Evolutionary conservation across 345 rosid genomes (phyloP), one percentile per base, ranked within the genome.

Genomic region (Mallotus nudiflorus): DNA sequence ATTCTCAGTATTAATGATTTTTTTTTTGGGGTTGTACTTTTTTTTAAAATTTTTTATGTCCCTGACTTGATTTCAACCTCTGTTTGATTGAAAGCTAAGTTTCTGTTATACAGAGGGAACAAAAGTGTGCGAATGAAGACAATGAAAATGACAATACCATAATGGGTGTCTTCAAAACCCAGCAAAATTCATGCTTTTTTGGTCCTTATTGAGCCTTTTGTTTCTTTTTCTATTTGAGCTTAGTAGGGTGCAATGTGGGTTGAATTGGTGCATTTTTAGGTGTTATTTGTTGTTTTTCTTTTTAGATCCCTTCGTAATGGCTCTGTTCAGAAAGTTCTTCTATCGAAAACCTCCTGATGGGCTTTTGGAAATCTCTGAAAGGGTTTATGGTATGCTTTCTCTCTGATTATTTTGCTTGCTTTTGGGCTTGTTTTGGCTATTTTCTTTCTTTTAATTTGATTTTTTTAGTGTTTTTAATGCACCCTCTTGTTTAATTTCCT

Each of bases 31-130:
- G n/a, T n/a, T 50, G 60, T 25, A 45, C 59, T 16, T n/a, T 33
- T 20, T 62, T 74, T 73, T 78, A 48, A 73, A 31, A 2, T 7
- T 39, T n/a, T 39, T 60, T 66, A 33, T 29, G 52, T 40, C 46
- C 76, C 69, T 66, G 58, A 72, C 81, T 70, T n/a, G n/a, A n/a
- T n/a, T 64, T 78, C 82, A 71, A 52, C 72, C 59, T 77, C 70
- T 70, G 78, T 89, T n/a, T 84, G 91, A 88, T 90, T 90, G 96
- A 88, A 86, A 86, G 90, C 93, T 78, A 88, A 85, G 87, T 84
- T 66, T 68, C 66, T 66, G 62, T 59, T 44, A 62, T 16, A 57
- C 74, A 80, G 64, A 65, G 63, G 73, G 57, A 69, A 67, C 55
- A 48, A 42, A 82, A 81, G 88, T 85, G 87, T 89, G 75, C 67